Conservation (phyloP, 306 rosid species). For the peach (Prunus persica) region Prunus_persica_NCBIv2 NC_034014.1:462501-463000, state of each 20-base stretch:
- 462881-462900: slow-evolving; percentile 63
- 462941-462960: slow-evolving; percentile 49
- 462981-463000: not conserved
- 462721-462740: not conserved
- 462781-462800: not conserved
- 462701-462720: not conserved
- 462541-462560: slow-evolving; percentile 97
- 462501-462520: slow-evolving; percentile 54
- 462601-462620: not conserved
- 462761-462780: not conserved
- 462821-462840: not conserved
- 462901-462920: slow-evolving; percentile 90
- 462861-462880: slow-evolving; percentile 17
- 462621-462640: not conserved
- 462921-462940: slow-evolving; percentile 87
- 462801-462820: not conserved
- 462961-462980: not conserved
- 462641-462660: not conserved
- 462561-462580: slow-evolving; percentile 96
- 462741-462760: not conserved
- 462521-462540: slow-evolving; percentile 72
- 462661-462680: not conserved
- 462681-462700: not conserved
- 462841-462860: not conserved
- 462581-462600: slow-evolving; percentile 51